phyloP scores from a whole-genome alignment of 2,329 filamentous ascomycete genomes.

The Cercospora zeae-maydis region DNA sequence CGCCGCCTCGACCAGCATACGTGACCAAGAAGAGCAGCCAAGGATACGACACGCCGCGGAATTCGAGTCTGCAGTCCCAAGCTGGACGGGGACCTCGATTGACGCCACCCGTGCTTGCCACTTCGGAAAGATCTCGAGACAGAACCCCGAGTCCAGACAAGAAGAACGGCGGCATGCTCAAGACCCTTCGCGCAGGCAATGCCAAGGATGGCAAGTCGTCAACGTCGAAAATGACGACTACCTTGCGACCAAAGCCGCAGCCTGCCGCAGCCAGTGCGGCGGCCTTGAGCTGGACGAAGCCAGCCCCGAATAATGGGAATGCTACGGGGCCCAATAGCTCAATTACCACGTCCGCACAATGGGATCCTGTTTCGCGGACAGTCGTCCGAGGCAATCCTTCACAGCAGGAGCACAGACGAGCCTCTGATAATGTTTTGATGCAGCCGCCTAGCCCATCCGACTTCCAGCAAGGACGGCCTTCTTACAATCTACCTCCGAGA shows the following conservation, averaged over 20 bases:
- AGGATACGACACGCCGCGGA: constrained; percentile 25
- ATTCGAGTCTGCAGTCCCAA: constrained; percentile 29
- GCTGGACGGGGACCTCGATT: constrained; percentile 15
- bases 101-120: constrained; percentile 19
- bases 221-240: constrained; percentile 46
- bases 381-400: constrained; percentile 25
- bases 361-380: constrained; percentile 37
- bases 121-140: constrained; percentile 36
- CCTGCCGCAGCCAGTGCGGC: constrained; percentile 60
- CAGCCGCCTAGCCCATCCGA: constrained; percentile 35
- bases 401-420: constrained; percentile 19
- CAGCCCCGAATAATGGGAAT: constrained; percentile 6
- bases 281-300: constrained; percentile 57
- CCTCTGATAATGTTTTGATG: constrained; percentile 27
- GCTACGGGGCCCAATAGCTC: constrained; percentile 8
- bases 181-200: constrained; percentile 32
- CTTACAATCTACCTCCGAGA: constrained; percentile 15
- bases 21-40: constrained; percentile 47
- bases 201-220: constrained; percentile 31
- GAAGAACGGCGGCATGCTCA: constrained; percentile 52
- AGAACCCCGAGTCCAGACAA: constrained; percentile 62
- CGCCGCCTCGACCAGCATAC: constrained; percentile 47
- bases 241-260: constrained; percentile 45
- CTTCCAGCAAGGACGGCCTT: constrained; percentile 25
- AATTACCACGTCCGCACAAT: constrained; percentile 19